These are phyloP conservation scores for Hemisphaericaspora subhashii DNA, from an alignment of 1,139 yeast species.

Conservation along the genomic window DNA sequence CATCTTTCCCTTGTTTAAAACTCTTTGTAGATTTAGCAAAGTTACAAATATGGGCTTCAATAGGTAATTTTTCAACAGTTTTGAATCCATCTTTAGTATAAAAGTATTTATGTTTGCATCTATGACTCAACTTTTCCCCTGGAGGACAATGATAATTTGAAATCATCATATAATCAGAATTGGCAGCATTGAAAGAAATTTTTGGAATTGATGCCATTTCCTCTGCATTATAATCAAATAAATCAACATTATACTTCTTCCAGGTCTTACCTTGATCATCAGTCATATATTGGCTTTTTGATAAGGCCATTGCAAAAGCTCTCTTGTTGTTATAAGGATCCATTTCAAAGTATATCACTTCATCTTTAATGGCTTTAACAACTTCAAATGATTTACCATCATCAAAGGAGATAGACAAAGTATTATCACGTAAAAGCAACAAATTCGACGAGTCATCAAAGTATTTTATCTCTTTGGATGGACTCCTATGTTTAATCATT, in stretches of 20 bases:
- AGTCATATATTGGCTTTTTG: conserved; percentile 49
- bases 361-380: conserved; percentile 30
- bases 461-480: conserved; percentile 30
- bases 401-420: conserved; percentile 48
- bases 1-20: conserved; percentile 40
- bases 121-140: conserved; percentile 15
- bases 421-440: conserved; percentile 33
- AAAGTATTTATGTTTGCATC: conserved; percentile 40
- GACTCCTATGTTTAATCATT: conserved; percentile 11
- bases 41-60: conserved; percentile 44
- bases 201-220: conserved; percentile 17
- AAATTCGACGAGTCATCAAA: conserved; percentile 59
- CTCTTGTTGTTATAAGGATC: conserved; percentile 48
- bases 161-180: conserved; percentile 41
- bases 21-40: conserved; percentile 48
- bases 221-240: conserved; percentile 7
- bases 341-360: conserved; percentile 30
- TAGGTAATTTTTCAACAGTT: conserved; percentile 37
- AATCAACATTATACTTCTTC: conserved; percentile 39
- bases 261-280: conserved; percentile 60
- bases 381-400: conserved; percentile 58
- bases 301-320: conserved; percentile 52
- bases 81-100: conserved; percentile 58
- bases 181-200: conserved; percentile 39
- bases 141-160: conserved; percentile 39